These are phyloP conservation scores for Xylariomycetidae sp. DNA, from an alignment of 2,329 filamentous ascomycete species.

Conservation along the genomic window DNA sequence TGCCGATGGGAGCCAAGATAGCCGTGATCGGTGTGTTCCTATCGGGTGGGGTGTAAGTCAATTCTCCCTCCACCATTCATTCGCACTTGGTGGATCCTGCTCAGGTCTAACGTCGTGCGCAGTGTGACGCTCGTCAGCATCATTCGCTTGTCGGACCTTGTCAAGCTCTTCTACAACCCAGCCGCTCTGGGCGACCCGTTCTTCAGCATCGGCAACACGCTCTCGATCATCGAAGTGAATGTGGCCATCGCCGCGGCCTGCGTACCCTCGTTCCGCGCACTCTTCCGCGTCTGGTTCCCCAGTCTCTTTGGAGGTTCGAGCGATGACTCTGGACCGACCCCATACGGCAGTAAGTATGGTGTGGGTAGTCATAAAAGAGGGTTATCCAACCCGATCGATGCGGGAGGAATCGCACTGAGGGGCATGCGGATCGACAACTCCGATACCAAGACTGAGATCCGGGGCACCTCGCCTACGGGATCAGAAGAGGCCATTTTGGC, in stretches of 20 bases:
- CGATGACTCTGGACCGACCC: slow-evolving; percentile 1
- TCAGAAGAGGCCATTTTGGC: slow-evolving; percentile 35
- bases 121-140: slow-evolving; percentile 30
- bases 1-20: slow-evolving; percentile 29
- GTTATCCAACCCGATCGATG: neutral
- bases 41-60: slow-evolving; percentile 27
- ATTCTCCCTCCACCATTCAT: too few relatives aligned
- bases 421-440: slow-evolving; percentile 4
- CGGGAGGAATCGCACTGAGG: slow-evolving; percentile 9
- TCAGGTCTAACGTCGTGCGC: too few relatives aligned
- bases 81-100: too few relatives aligned
- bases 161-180: slow-evolving; percentile 7
- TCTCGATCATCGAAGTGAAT: slow-evolving; percentile 32
- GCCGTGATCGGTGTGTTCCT: slow-evolving; percentile 33
- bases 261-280: slow-evolving; percentile 31
- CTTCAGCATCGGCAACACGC: slow-evolving; percentile 25
- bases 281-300: slow-evolving; percentile 30
- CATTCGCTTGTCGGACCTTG: slow-evolving; percentile 20
- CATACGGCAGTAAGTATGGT: neutral
- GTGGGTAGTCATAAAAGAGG: slow-evolving; percentile 1
- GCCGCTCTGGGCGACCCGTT: slow-evolving; percentile 14
- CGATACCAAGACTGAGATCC: slow-evolving; percentile 28
- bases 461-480: slow-evolving; percentile 26
- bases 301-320: slow-evolving; percentile 7
- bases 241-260: slow-evolving; percentile 36